phyloP scores from a whole-genome alignment of 2,329 filamentous ascomycete species.

The Dactylonectria macrodidyma region DNA sequence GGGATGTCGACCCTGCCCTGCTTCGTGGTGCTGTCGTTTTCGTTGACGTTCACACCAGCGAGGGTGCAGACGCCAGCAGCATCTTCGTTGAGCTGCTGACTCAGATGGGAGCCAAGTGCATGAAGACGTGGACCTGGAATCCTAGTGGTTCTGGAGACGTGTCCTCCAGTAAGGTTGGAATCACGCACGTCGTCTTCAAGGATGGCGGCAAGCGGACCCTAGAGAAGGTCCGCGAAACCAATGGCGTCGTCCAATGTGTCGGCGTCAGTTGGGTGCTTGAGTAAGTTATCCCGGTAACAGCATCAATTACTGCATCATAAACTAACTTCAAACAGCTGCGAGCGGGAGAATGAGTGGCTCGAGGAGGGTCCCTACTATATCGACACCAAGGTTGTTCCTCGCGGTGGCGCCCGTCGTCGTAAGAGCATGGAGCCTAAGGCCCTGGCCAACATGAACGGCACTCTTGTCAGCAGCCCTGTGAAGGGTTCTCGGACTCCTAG shows the following conservation, averaged over 20 bases:
- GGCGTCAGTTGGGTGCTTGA: conserved; percentile 92
- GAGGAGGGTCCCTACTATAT: conserved; percentile 80
- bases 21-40: conserved; percentile 83
- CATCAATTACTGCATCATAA: not conserved
- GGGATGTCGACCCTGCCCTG: conserved; percentile 66
- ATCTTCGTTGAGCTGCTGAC: conserved; percentile 85
- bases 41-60: conserved; percentile 87
- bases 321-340: conserved; percentile 70
- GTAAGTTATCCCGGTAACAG: conserved; percentile 65
- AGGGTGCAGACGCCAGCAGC: conserved; percentile 85
- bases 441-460: conserved; percentile 78
- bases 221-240: conserved; percentile 82
- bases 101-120: conserved; percentile 86
- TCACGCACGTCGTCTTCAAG: conserved; percentile 93
- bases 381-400: conserved; percentile 76
- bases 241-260: conserved; percentile 86
- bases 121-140: conserved; percentile 84
- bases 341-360: conserved; percentile 82
- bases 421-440: conserved; percentile 87
- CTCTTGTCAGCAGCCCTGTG: conserved; percentile 64
- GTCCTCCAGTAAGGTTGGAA: conserved; percentile 72
- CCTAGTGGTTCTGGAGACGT: conserved; percentile 60
- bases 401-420: conserved; percentile 79
- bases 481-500: conserved; percentile 58
- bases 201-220: conserved; percentile 86